Base-by-base conservation (phyloP, 2,329 filamentous ascomycete species). In the Samsoniella hepiali region DNA sequence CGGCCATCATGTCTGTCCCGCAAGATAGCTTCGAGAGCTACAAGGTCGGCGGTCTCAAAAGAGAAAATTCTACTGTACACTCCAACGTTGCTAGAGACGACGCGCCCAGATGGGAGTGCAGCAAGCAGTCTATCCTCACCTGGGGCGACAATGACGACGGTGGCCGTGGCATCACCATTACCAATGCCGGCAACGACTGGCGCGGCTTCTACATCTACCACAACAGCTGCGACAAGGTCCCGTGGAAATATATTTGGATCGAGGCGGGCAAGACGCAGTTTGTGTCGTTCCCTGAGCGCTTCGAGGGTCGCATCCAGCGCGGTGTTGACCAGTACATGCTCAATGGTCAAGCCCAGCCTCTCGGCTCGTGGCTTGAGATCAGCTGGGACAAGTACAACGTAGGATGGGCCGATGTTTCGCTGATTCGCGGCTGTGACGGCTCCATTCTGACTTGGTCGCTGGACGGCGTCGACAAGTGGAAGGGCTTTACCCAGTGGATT, bases 371-470 rank as follows among this genome's bases (percentile, higher is more conserved):
- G 71, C 66, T 72, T 40, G 69, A 72, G 64, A 51, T 72, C 32
- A 67, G 65, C 36, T 66, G 68, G 55, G 68, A 71, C 66, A 27
- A 53, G 29, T 54, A 66, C 49, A 67, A 66, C 49, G 60, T 65
- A 32, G 67, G 64, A 51, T 72, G 70, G 69, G 66, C 57, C 22
- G 71, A 72, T 32, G 66, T 72, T 8, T 70, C 68, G n/a, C 61
- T 72, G n/a, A 72, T 72, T 56, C 65, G 70, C 7, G 70, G 70
- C 47, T 70, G 68, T 63, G 70, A 72, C 57, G 71, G 71, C 36
- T 63, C 58, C 22, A 63, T 66, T 13, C 29, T 70, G 58, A 63
- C 68, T 17, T 69, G 67, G 67, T 63, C 67, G 27, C 56, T 63
- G 31, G 70, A 72, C 51, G 65, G 66, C 31, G 65, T 65, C 31